A percentile compares a stretch with the other conserved stretches of the same genome.
Evolutionary conservation across 768 basidiomycete genomes (phyloP).

Genomic region (Suillus lakei): DNA sequence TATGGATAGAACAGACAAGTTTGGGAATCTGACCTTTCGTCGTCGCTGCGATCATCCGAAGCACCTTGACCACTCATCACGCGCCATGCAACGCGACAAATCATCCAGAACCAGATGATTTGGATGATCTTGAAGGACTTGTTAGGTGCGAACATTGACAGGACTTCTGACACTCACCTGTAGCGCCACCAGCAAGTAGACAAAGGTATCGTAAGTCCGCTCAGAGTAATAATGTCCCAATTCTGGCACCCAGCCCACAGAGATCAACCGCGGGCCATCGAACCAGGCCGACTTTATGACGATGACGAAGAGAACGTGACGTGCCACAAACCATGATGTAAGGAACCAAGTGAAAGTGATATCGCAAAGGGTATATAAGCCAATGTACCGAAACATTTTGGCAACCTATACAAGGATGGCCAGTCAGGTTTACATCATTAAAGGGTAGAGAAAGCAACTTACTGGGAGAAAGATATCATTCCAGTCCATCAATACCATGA

Average conservation of each 20-base stretch:
- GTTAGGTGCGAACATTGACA: conserved; percentile 10
- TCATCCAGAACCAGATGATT: conserved; percentile 86
- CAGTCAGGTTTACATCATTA: not conserved
- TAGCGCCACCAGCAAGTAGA: conserved; percentile 55
- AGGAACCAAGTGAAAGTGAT: conserved; percentile 80
- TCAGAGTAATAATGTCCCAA: conserved; percentile 56
- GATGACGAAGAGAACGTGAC: conserved; percentile 80
- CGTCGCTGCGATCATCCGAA: conserved; percentile 86
- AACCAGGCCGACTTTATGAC: conserved; percentile 66
- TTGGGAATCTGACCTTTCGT: conserved; percentile 58
- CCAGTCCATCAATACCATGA: conserved; percentile 93
- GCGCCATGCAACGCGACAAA: conserved; percentile 80
- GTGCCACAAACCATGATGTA: conserved; percentile 87
- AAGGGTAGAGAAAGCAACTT: conserved; percentile 37
- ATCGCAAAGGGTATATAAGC: conserved; percentile 69
- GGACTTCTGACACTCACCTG: conserved; percentile 51
- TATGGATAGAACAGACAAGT: conserved; percentile 4
- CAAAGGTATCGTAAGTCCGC: conserved; percentile 52
- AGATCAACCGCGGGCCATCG: conserved; percentile 54
- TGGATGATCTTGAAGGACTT: conserved; percentile 61
- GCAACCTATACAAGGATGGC: conserved; percentile 61
- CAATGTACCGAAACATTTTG: conserved; percentile 93
- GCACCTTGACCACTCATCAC: conserved; percentile 79
- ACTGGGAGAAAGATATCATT: conserved; percentile 94
- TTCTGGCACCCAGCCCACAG: conserved; percentile 62